A percentile compares a stretch with the other conserved stretches of the same genome.
phyloP scores from a whole-genome alignment of 2,329 filamentous ascomycete genomes.

The Colletotrichum siamense region DNA sequence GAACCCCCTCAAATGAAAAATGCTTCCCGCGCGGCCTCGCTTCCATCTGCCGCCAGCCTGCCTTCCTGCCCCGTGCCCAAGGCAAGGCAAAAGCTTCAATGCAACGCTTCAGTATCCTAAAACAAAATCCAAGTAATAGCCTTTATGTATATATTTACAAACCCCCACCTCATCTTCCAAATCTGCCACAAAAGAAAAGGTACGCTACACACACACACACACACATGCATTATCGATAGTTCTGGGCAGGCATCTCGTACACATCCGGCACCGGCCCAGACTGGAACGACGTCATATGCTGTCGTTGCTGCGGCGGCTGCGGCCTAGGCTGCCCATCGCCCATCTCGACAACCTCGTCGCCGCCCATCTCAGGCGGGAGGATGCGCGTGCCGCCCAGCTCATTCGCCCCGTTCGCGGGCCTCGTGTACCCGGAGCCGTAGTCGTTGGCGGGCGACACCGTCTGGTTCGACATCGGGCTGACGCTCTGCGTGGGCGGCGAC shows the following conservation, averaged over 20 bases:
- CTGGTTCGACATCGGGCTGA: slow-evolving; percentile 17
- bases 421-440: neutral
- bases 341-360: slow-evolving; percentile 34
- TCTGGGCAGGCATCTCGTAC: slow-evolving; percentile 48
- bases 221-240: slow-evolving; percentile 34
- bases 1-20: neutral
- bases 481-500: slow-evolving; percentile 8
- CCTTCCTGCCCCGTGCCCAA: neutral
- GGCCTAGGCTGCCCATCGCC: slow-evolving; percentile 30
- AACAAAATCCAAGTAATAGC: neutral
- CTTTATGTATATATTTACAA: neutral
- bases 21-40: neutral
- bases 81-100: neutral
- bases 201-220: neutral
- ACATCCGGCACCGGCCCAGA: slow-evolving; percentile 36
- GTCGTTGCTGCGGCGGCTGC: neutral
- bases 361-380: slow-evolving; percentile 16
- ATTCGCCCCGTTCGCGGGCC: slow-evolving; percentile 15
- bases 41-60: neutral
- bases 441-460: neutral
- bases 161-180: neutral
- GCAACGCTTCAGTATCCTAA: neutral
- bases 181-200: neutral
- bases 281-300: slow-evolving; percentile 34
- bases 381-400: slow-evolving; percentile 12